Evolutionary conservation across 306 rosid genomes (phyloP), one percentile per base, ranked within the genome.

Genomic region (Benincasa hispida): DNA sequence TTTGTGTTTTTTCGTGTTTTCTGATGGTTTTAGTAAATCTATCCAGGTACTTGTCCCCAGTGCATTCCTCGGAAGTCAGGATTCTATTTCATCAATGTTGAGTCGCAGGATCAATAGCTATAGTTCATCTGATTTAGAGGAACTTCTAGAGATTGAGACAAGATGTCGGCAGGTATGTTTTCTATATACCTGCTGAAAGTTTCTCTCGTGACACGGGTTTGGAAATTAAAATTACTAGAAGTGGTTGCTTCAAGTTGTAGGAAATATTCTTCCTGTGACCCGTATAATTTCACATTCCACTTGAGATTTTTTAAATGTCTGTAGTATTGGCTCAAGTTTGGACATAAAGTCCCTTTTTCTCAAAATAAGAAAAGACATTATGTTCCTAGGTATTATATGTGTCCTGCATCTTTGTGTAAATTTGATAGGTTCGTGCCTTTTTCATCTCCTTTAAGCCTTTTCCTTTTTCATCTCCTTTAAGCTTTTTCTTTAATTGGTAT

Each of bases 91-190:
- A 65, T 76, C 78, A 84, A 89, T 90, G 95, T 91, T 86, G 61
- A 83, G 82, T 80, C 50, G 75, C 72, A 77, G 74, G 67, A 85
- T 80, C 39, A 84, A 66, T 30, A 80, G 78, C 22, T 82, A 47
- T 41, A 50, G 32, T 72, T 79, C 84, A 34, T 78, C 67, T 39
- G 86, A 77, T 74, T 81, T 35, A 69, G 90, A 87, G 81, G 87
- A 88, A 67, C 96, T 87, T 60, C 24, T 84, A 53, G 82, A 85
- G 80, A 77, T 88, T 81, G 87, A 85, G 75, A 72, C 87, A 68
- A 83, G 86, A 84, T 83, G 84, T 77, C 82, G 82, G 83, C 91
- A 86, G 97, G 98, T 93, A 79, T 48, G 10, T 19, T 48, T 79
- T 76, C 14, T 25, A 24, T 41, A 37, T 30, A n/a, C 50, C 39